A percentile compares a stretch with the other conserved stretches of the same genome.
Evolutionary conservation across 192 early-diverging fungal species (phyloP).

Genomic region (Dissophora ornata): DNA sequence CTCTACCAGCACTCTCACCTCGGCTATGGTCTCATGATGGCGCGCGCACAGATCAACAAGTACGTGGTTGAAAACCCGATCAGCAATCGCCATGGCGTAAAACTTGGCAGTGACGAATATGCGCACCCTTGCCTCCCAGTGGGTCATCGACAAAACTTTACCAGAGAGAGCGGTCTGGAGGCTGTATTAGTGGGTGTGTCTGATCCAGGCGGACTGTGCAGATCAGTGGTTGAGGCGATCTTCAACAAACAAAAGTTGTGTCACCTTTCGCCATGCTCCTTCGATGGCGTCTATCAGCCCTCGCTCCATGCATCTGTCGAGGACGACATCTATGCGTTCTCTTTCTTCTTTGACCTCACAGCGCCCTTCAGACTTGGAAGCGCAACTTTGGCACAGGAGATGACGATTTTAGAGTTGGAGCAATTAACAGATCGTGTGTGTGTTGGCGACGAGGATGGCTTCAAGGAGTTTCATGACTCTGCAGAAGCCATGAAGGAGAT

Average conservation of each 20-base stretch:
- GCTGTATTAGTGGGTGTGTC: constrained; percentile 66
- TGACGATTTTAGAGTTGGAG: constrained; percentile 78
- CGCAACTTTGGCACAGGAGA: constrained; percentile 67
- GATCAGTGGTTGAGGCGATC: constrained; percentile 67
- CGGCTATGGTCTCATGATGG: constrained; percentile 92
- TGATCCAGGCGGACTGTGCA: constrained; percentile 66
- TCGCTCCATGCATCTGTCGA: constrained; percentile 70
- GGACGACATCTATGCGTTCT: constrained; percentile 93
- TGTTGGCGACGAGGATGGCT: constrained; percentile 52
- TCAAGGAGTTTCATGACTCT: constrained; percentile 55
- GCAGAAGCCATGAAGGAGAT: constrained; percentile 67
- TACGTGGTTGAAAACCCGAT: constrained; percentile 55
- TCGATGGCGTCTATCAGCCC: constrained; percentile 94
- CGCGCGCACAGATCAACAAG: constrained; percentile 81
- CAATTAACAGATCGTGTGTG: constrained; percentile 78
- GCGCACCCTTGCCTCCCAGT: constrained; percentile 64
- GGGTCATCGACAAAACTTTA: constrained; percentile 22
- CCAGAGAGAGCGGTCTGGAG: constrained; percentile 17
- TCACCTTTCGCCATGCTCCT: constrained; percentile 80
- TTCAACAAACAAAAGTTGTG: constrained; percentile 80
- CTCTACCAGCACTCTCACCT: constrained; percentile 98
- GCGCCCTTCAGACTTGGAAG: constrained; percentile 69
- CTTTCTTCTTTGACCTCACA: constrained; percentile 94
- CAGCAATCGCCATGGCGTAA: not conserved
- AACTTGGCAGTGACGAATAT: constrained; percentile 54